phyloP scores from a whole-genome alignment of 495 filamentous ascomycete species.

The Xylaria telfairii region DNA sequence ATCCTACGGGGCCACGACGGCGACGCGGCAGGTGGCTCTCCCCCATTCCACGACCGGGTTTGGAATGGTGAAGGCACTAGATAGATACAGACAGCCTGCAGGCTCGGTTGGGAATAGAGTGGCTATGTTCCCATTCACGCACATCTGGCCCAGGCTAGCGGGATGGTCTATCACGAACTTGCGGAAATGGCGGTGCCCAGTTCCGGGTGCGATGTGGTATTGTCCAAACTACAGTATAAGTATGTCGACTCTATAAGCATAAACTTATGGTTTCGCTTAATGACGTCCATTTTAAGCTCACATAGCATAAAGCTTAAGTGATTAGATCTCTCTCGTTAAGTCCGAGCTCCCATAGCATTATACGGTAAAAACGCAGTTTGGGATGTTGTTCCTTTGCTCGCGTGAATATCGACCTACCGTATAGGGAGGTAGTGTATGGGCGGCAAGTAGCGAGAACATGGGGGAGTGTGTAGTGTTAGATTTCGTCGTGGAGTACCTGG shows the following conservation, averaged over 20 bases:
- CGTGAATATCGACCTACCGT: neutral
- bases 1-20: neutral
- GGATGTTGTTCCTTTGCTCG: neutral
- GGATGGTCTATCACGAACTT: neutral
- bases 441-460: neutral
- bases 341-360: neutral
- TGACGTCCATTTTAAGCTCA: neutral
- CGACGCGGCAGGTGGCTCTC: neutral
- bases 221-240: neutral
- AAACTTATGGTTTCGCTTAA: neutral
- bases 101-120: conserved; percentile 4
- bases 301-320: neutral
- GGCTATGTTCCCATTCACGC: neutral
- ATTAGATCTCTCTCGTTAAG: neutral
- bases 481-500: neutral
- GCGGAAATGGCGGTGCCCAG: neutral
- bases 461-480: neutral
- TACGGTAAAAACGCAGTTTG: neutral
- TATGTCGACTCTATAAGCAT: no score
- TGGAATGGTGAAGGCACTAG: neutral
- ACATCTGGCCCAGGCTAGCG: neutral
- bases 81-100: neutral
- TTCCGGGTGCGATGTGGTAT: neutral
- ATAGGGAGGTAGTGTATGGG: neutral
- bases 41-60: neutral